Percentiles rank a stretch among this genome's conserved stretches.
Evolutionary conservation across 805 yeast genomes (phyloP).

Genomic region (Danielia reshetovae): DNA sequence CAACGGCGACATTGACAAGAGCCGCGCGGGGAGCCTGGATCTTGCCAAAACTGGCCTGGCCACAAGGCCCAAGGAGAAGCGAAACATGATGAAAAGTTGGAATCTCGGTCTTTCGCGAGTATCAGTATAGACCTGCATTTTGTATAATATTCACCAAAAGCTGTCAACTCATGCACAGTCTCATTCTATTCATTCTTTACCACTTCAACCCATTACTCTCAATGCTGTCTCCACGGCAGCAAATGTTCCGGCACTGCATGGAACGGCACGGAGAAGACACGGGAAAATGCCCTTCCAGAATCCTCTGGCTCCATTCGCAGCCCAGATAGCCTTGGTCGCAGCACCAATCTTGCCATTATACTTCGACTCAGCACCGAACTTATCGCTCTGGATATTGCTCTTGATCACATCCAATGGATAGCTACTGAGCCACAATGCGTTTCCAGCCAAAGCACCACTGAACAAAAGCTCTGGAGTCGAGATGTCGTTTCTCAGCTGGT

Average conservation of each 20-base stretch:
- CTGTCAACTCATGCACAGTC: not conserved
- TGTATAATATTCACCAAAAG: not conserved
- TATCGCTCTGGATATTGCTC: slow-evolving; percentile 51
- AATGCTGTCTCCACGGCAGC: slow-evolving; percentile 70
- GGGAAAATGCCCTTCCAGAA: slow-evolving; percentile 65
- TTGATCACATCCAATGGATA: slow-evolving; percentile 53
- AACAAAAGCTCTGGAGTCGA: slow-evolving; percentile 52
- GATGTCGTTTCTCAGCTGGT: slow-evolving; percentile 43
- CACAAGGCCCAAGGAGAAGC: no score
- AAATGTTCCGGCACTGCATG: slow-evolving; percentile 72
- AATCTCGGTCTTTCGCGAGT: not conserved
- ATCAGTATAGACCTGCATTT: no score
- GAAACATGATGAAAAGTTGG: no score
- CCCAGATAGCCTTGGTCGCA: slow-evolving; percentile 39
- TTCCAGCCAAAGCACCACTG: slow-evolving; percentile 67
- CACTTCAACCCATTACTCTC: slow-evolving; percentile 44
- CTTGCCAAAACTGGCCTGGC: no score
- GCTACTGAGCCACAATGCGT: slow-evolving; percentile 57
- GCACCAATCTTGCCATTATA: slow-evolving; percentile 37
- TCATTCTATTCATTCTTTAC: no score
- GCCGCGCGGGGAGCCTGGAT: no score
- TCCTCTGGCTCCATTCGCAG: slow-evolving; percentile 44
- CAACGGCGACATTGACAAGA: no score
- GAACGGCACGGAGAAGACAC: slow-evolving; percentile 56
- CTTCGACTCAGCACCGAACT: slow-evolving; percentile 40